phyloP scores from a whole-genome alignment of 768 basidiomycete species.

The Lactifluus volemus region DNA sequence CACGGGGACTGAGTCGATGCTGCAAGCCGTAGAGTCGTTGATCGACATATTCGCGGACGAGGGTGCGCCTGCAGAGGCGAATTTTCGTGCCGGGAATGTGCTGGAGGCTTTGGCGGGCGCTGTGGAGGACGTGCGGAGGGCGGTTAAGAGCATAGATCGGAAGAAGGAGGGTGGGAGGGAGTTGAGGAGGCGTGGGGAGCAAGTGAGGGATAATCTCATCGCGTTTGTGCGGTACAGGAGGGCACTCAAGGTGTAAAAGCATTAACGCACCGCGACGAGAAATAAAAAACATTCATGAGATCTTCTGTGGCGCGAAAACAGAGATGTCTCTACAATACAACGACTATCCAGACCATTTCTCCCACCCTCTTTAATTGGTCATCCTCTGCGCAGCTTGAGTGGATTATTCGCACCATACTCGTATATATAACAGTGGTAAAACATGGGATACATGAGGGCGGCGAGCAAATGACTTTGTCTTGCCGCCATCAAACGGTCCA shows the following conservation, averaged over 20 bases:
- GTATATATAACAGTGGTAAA: neutral
- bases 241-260: constrained; percentile 36
- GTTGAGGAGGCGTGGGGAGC: constrained; percentile 60
- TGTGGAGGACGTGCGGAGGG: constrained; percentile 53
- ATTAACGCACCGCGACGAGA: too few species aligned
- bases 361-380: neutral
- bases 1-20: constrained; percentile 54
- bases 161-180: constrained; percentile 60
- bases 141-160: constrained; percentile 56
- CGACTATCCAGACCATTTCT: neutral
- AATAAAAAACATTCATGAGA: too few species aligned
- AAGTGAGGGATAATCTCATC: constrained; percentile 64
- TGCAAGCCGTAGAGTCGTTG: constrained; percentile 65
- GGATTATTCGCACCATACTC: neutral
- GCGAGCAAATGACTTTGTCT: constrained; percentile 22
- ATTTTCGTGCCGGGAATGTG: constrained; percentile 60
- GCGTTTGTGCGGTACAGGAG: constrained; percentile 71
- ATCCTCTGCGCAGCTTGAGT: neutral
- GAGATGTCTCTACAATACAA: too few species aligned
- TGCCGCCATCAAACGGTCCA: constrained; percentile 35
- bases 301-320: too few species aligned
- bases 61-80: constrained; percentile 64
- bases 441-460: neutral
- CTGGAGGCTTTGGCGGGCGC: constrained; percentile 47
- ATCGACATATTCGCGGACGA: constrained; percentile 96